Conservation (phyloP, 2,329 filamentous ascomycete species). For the Scopulariopsis brevicaulis region DNA sequence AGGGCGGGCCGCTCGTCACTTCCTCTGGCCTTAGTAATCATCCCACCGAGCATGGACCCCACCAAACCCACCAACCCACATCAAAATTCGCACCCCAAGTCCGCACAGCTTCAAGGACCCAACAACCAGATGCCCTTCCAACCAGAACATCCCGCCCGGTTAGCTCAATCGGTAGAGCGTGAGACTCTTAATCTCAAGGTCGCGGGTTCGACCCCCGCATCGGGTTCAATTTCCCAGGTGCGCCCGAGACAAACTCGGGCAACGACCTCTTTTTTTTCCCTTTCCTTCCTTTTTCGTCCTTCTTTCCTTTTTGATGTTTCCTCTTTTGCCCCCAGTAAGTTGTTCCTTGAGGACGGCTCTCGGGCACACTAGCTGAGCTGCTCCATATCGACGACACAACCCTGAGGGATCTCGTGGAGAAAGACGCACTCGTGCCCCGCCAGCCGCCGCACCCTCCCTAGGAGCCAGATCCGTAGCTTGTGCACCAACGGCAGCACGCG, state of each 20-base stretch:
- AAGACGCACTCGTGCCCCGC: not conserved
- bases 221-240: constrained; percentile 9
- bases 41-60: too few relatives aligned
- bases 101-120: not conserved
- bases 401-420: not conserved
- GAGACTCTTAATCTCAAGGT: constrained; percentile 50
- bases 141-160: constrained; percentile 26
- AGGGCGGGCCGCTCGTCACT: too few relatives aligned
- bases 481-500: not conserved
- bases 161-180: constrained; percentile 66
- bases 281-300: not conserved
- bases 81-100: not conserved
- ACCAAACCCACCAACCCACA: not conserved
- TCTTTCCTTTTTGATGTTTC: not conserved
- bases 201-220: constrained; percentile 27
- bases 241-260: not conserved
- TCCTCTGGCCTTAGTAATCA: too few relatives aligned
- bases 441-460: too few relatives aligned
- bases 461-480: not conserved
- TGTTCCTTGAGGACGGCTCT: not conserved
- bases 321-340: not conserved
- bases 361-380: not conserved
- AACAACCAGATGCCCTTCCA: not conserved
- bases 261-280: not conserved
- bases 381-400: not conserved